Conservation (phyloP, 306 rosid species). For the Ammopiptanthus mongolicus region DNA sequence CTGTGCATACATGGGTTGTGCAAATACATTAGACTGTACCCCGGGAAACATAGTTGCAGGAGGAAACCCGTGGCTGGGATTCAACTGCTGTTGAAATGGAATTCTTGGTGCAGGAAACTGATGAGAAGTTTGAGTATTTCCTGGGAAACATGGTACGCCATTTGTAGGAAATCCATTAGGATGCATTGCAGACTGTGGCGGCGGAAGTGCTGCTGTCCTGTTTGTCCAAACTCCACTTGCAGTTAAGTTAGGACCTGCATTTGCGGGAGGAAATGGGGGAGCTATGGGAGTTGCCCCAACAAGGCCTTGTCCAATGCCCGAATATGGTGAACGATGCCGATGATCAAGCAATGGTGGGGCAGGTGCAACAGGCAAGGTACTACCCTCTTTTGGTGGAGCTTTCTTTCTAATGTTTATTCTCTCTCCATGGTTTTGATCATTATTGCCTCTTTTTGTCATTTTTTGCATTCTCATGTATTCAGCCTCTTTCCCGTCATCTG, state of each 20-base stretch:
- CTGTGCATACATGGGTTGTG: slow-evolving; percentile 28
- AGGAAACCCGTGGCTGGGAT: slow-evolving; percentile 22
- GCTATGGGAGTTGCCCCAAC: slow-evolving; percentile 7
- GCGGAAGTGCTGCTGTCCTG: too few species aligned
- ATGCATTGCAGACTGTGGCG: slow-evolving; percentile 32
- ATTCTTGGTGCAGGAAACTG: slow-evolving; percentile 36
- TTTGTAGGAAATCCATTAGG: slow-evolving; percentile 35
- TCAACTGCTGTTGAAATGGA: slow-evolving; percentile 36
- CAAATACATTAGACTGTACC: slow-evolving; percentile 24
- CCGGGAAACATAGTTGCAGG: slow-evolving; percentile 14
- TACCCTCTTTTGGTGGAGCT: slow-evolving; percentile 5
- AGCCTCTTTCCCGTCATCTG: slow-evolving; percentile 81
- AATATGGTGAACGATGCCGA: slow-evolving; percentile 23
- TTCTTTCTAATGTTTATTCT: slow-evolving; percentile 22
- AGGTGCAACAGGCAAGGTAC: slow-evolving; percentile 15
- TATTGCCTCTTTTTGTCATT: slow-evolving; percentile 42
- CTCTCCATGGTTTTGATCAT: slow-evolving; percentile 27
- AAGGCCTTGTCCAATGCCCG: slow-evolving; percentile 27
- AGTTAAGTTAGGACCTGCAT: slow-evolving; percentile 10
- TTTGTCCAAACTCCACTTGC: too few species aligned
- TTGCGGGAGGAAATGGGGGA: slow-evolving; percentile 36
- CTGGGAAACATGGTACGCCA: slow-evolving; percentile 35
- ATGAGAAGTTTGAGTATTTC: slow-evolving; percentile 29
- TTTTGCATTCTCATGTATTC: slow-evolving; percentile 48
- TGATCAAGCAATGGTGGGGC: slow-evolving; percentile 9